A percentile compares a stretch with the other conserved stretches of the same genome.
Evolutionary conservation across 352 stramenopile species (phyloP).

Genomic region (Saprolegnia parasitica): DNA sequence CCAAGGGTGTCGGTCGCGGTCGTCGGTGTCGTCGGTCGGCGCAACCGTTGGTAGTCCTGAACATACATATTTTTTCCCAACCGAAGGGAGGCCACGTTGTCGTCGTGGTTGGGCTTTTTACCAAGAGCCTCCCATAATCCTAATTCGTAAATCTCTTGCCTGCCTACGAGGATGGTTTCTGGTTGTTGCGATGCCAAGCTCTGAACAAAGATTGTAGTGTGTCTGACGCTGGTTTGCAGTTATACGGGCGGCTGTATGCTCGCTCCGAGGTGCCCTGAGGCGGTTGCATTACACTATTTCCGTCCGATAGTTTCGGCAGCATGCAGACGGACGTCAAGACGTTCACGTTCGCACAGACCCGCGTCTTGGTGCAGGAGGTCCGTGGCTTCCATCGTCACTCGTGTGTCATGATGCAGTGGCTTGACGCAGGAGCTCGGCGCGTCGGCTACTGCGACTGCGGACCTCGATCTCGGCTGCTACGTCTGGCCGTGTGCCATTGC

Average conservation of each 20-base stretch:
- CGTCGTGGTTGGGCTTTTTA: slow-evolving; percentile 30
- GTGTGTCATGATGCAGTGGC: neutral
- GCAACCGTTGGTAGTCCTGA: too few relatives aligned
- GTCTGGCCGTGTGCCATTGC: slow-evolving; percentile 23
- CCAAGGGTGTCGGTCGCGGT: too few relatives aligned
- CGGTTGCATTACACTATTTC: neutral
- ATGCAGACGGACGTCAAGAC: neutral
- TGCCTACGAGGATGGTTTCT: too few relatives aligned
- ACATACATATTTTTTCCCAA: slow-evolving; percentile 27
- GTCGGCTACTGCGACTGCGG: neutral
- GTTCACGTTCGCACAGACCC: neutral
- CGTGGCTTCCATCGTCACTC: too few relatives aligned
- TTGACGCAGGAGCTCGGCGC: slow-evolving; percentile 9
- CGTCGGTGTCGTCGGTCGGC: too few relatives aligned
- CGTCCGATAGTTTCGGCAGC: neutral
- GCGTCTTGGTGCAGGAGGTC: slow-evolving; percentile 13
- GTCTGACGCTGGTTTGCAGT: too few relatives aligned
- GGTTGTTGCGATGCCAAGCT: too few relatives aligned
- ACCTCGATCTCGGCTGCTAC: slow-evolving; percentile 19
- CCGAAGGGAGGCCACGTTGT: slow-evolving; percentile 28
- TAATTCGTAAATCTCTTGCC: neutral
- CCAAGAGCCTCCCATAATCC: slow-evolving; percentile 25
- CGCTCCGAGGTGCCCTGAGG: too few relatives aligned
- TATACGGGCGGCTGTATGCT: too few relatives aligned
- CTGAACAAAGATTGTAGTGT: too few relatives aligned